Conservation (phyloP, 2,329 filamentous ascomycete genomes). For the Aspergillus ibericus region DNA sequence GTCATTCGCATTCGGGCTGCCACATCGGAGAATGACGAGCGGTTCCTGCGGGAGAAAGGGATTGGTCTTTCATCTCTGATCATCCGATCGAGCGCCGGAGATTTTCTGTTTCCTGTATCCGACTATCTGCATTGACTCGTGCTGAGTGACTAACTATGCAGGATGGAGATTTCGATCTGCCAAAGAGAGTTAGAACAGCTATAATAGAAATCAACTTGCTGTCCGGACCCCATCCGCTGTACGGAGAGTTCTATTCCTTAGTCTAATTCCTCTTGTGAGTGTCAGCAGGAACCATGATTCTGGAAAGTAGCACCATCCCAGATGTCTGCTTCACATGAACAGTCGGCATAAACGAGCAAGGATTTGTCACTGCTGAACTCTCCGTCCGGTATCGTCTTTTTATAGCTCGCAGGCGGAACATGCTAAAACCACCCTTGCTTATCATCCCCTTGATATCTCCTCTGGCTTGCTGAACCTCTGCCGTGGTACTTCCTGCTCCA, state of each 20-base stretch:
- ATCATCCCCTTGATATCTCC: neutral
- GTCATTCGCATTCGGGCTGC: slow-evolving; percentile 7
- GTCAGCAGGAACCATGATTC: too few species aligned
- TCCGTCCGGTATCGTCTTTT: neutral
- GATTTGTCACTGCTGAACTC: neutral
- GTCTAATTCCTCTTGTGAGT: too few species aligned
- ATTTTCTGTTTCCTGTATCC: slow-evolving; percentile 9
- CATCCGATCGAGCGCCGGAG: slow-evolving; percentile 4
- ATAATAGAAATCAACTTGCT: neutral
- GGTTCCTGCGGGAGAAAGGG: slow-evolving; percentile 11
- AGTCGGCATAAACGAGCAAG: neutral
- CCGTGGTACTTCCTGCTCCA: neutral
- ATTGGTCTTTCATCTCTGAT: slow-evolving; percentile 9
- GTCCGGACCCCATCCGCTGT: neutral
- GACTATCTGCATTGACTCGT: slow-evolving; percentile 11
- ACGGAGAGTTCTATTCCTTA: too few species aligned
- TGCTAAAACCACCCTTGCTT: neutral
- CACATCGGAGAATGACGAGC: slow-evolving; percentile 5
- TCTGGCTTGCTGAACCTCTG: neutral
- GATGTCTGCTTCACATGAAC: neutral
- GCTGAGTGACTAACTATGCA: neutral
- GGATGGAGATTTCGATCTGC: neutral
- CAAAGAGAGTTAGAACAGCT: neutral
- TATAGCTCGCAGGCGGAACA: neutral
- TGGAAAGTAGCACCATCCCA: neutral